Evolutionary conservation across 257 asterid species (phyloP), one percentile per base, ranked within the genome.

Genomic region (Ehretia macrophylla): DNA sequence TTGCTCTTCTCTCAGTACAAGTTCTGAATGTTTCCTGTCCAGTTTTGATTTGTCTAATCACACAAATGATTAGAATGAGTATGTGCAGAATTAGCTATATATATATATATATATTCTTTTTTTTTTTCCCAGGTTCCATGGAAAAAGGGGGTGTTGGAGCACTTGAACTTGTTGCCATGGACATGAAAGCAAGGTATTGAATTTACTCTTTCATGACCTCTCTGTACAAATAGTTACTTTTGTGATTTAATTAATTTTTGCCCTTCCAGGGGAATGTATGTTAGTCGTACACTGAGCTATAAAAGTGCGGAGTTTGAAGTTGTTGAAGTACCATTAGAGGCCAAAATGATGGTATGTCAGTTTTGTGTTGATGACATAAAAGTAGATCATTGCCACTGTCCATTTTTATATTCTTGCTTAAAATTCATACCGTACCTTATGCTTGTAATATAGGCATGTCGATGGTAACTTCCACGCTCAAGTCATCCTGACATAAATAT

Each of bases 121-220:
- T 57, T n/a, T n/a, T n/a, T n/a, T n/a, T n/a, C n/a, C n/a, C 70
- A 93, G 99, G 80, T 79, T 81, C 96, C 35, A 72, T 93, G 87
- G 96, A 86, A 66, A 89, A 89, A 80, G 97, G 99, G 62, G 97
- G 99, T 66, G 97, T 93, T 73, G 99, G 99, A 79, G 99, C 99
- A 61, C 79, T 93, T 67, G 99, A 93, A 70, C 99, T 89, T 71
- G 99, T 89, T 75, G 99, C 99, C 56, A 93, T 93, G 99, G 99
- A 89, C 81, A 93, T 93, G 99, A 93, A 93, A 93, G 96, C 99
- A 70, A 86, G 97, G 95, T 89, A 55, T 56, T 51, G 46, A 21
- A 5, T 57, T 53, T 11, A 17, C 32, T 17, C 20, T 20, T 44
- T 47, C 32, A 17, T 4, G 16, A 49, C 4, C 16, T 10, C 10